These are phyloP conservation scores for Plasmopara viticola DNA, from an alignment of 352 stramenopile genomes.

Conservation along the genomic window DNA sequence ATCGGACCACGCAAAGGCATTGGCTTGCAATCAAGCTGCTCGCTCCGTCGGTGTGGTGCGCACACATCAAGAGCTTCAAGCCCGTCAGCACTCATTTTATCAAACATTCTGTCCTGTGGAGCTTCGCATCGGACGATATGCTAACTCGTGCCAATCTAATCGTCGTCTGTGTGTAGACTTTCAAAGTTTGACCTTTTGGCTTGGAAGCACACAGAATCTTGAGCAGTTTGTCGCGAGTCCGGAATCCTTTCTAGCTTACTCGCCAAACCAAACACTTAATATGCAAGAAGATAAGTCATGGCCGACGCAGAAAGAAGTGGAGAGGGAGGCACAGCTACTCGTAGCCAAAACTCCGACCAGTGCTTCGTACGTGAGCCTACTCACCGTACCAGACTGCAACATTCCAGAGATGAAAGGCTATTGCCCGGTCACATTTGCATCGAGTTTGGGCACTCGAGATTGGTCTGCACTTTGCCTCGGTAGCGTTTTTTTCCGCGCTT, in stretches of 20 bases:
- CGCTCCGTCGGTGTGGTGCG: slow-evolving; percentile 29
- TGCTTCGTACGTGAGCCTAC: slow-evolving; percentile 54
- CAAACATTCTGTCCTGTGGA: slow-evolving; percentile 59
- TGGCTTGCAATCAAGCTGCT: slow-evolving; percentile 13
- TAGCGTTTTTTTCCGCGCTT: slow-evolving; percentile 52
- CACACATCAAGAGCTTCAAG: slow-evolving; percentile 15
- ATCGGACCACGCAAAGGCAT: slow-evolving; percentile 17
- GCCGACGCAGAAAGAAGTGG: slow-evolving; percentile 20
- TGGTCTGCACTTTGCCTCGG: slow-evolving; percentile 29
- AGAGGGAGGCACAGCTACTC: slow-evolving; percentile 26
- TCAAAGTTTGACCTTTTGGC: slow-evolving; percentile 32
- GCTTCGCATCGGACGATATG: slow-evolving; percentile 32
- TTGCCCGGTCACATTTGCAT: slow-evolving; percentile 61
- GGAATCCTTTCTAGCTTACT: slow-evolving; percentile 29
- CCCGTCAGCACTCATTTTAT: slow-evolving; percentile 30
- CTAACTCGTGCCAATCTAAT: slow-evolving; percentile 15
- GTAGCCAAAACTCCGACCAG: slow-evolving; percentile 39
- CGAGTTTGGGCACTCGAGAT: slow-evolving; percentile 35
- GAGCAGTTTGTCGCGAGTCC: slow-evolving; percentile 27
- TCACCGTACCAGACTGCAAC: slow-evolving; percentile 55
- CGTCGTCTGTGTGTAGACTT: slow-evolving; percentile 44
- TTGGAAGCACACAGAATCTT: slow-evolving; percentile 32
- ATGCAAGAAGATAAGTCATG: slow-evolving; percentile 5
- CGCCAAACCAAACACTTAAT: slow-evolving; percentile 9
- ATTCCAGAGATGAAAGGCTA: slow-evolving; percentile 72